Conservation (phyloP, 176 grass and related monocot genomes). For the Dendrocalamus sinicus region DNA sequence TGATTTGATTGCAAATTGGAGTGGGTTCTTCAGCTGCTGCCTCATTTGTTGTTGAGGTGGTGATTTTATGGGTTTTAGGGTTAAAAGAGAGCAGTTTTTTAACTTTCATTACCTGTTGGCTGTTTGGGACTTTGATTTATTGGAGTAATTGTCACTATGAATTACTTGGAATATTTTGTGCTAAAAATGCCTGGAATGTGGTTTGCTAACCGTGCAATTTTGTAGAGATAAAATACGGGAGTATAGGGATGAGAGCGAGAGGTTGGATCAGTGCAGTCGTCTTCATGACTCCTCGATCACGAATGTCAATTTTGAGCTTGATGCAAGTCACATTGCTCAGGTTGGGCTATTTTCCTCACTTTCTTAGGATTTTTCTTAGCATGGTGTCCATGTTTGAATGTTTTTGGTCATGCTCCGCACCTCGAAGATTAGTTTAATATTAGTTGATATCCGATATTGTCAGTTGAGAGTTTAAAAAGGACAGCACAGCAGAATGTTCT, state of each 20-base stretch:
- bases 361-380: background rate
- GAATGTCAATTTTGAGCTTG: conserved; percentile 79
- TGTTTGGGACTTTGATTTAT: background rate
- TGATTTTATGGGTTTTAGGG: background rate
- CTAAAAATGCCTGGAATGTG: conserved; percentile 17
- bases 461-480: conserved; percentile 1
- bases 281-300: conserved; percentile 86
- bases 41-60: background rate
- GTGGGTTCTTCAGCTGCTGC: background rate
- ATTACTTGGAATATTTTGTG: background rate
- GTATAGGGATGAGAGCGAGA: conserved; percentile 89
- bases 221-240: conserved; percentile 77
- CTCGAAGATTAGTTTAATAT: background rate
- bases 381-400: conserved; percentile 16
- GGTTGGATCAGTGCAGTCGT: conserved; percentile 81
- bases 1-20: background rate
- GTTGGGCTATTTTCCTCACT: conserved; percentile 44
- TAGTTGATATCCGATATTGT: background rate
- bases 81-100: background rate
- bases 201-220: conserved; percentile 23
- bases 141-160: conserved; percentile 16
- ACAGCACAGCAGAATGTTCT: background rate
- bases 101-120: background rate
- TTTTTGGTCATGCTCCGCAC: conserved; percentile 5
- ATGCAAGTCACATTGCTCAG: conserved; percentile 80